Evolutionary conservation across 306 rosid genomes (phyloP).

Genomic region (Medicago arabica): DNA sequence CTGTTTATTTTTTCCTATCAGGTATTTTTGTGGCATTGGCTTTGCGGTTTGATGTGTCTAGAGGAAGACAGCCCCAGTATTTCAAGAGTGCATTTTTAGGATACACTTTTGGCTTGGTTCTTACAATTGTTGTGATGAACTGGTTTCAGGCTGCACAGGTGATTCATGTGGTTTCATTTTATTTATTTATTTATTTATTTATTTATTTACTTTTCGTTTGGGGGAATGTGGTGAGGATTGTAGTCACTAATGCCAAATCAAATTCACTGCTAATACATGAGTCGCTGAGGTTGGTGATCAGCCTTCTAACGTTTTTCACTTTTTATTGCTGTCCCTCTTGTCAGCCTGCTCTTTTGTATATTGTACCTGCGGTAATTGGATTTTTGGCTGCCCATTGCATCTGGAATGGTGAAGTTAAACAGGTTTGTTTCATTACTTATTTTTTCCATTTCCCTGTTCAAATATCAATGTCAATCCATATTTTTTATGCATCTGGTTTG

Average conservation of each 20-base stretch:
- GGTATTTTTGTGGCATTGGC: slow-evolving; percentile 99
- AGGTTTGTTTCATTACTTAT: slow-evolving; percentile 60
- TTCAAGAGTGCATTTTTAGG: slow-evolving; percentile 95
- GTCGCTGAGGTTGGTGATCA: slow-evolving; percentile 22
- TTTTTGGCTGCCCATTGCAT: slow-evolving; percentile 90
- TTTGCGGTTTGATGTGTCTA: slow-evolving; percentile 91
- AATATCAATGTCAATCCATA: background rate
- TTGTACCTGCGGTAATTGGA: slow-evolving; percentile 93
- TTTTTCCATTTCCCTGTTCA: slow-evolving; percentile 15
- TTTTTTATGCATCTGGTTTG: slow-evolving; percentile 23
- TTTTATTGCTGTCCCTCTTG: slow-evolving; percentile 37
- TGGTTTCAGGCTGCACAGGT: slow-evolving; percentile 99
- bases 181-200: background rate
- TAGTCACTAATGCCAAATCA: background rate
- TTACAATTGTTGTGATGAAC: slow-evolving; percentile 94
- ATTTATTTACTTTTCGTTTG: background rate
- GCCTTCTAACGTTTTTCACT: slow-evolving; percentile 28
- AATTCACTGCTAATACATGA: slow-evolving; percentile 16
- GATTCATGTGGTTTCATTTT: slow-evolving; percentile 44
- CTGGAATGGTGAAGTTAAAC: slow-evolving; percentile 95
- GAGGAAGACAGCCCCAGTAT: slow-evolving; percentile 83
- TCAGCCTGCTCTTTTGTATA: slow-evolving; percentile 97
- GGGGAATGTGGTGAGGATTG: background rate
- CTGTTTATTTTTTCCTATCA: slow-evolving; percentile 40
- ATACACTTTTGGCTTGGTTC: slow-evolving; percentile 78